These are phyloP conservation scores for Dalbergia oliveri DNA, from an alignment of 306 rosid genomes.

Conservation along the genomic window DNA sequence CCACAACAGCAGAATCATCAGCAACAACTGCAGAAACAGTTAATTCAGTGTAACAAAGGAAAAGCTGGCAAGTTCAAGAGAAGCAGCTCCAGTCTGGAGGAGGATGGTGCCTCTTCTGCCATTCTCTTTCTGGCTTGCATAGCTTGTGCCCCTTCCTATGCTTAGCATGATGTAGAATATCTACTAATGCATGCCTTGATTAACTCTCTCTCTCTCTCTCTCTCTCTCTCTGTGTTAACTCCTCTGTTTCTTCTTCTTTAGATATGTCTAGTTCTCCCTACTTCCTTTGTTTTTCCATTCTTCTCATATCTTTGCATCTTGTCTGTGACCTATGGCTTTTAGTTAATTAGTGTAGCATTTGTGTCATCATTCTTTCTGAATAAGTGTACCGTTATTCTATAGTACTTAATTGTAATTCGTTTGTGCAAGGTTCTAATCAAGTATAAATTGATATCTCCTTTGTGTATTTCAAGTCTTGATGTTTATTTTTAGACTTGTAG, in stretches of 20 bases:
- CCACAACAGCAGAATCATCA: conserved; percentile 51
- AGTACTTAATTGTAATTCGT: conserved; percentile 24
- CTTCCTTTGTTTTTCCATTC: not conserved
- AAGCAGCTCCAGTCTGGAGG: conserved; percentile 79
- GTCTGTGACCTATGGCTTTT: not conserved
- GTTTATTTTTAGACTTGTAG: not conserved
- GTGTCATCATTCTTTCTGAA: conserved; percentile 26
- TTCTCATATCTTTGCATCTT: conserved; percentile 14
- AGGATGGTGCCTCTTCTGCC: conserved; percentile 90
- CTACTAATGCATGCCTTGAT: not conserved
- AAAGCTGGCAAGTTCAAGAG: conserved; percentile 86
- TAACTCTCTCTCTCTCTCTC: not conserved
- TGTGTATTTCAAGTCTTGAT: not conserved
- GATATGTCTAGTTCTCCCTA: not conserved
- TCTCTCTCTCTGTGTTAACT: too few relatives aligned
- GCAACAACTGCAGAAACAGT: conserved; percentile 60
- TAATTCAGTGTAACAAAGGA: conserved; percentile 86
- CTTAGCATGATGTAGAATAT: conserved; percentile 25
- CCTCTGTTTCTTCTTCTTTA: conserved; percentile 14
- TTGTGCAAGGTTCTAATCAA: conserved; percentile 22
- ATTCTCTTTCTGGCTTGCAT: conserved; percentile 97
- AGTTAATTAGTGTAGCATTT: conserved; percentile 30
- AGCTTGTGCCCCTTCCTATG: conserved; percentile 74
- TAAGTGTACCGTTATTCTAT: conserved; percentile 29
- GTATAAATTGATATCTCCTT: not conserved